phyloP scores from a whole-genome alignment of 2,329 filamentous ascomycete species.

The Trichophyton verrucosum region DNA sequence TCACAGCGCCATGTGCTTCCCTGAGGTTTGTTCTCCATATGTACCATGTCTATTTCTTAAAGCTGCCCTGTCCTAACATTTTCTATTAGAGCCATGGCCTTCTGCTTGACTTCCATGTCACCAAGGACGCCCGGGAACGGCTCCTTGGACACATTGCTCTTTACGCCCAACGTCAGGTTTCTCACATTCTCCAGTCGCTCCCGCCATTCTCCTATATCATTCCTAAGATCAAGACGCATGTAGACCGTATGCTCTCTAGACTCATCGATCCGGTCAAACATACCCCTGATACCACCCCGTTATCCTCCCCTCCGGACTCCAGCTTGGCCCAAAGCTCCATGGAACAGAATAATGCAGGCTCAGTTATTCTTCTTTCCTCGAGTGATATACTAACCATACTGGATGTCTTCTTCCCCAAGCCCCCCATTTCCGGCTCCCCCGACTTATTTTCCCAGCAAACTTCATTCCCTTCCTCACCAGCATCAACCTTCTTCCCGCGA shows the following conservation, averaged over 20 bases:
- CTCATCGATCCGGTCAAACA: conserved; percentile 3
- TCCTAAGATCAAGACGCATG: conserved; percentile 23
- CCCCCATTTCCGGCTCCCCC: conserved; percentile 11
- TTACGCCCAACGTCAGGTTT: conserved; percentile 64
- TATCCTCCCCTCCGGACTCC: background rate
- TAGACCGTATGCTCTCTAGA: conserved; percentile 28
- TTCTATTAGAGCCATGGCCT: conserved; percentile 42
- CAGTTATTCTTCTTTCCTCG: conserved; percentile 38
- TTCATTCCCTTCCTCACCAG: conserved; percentile 19
- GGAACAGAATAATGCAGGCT: background rate
- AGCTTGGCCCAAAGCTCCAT: conserved; percentile 3
- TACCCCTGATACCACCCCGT: background rate
- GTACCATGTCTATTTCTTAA: too few relatives aligned
- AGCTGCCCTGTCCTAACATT: background rate
- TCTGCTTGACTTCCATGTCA: conserved; percentile 83
- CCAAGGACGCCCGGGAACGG: conserved; percentile 74
- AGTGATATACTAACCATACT: conserved; percentile 69
- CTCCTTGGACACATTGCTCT: conserved; percentile 62
- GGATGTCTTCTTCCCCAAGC: conserved; percentile 62
- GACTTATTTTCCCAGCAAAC: conserved; percentile 17
- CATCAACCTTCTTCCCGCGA: conserved; percentile 15
- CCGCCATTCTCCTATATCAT: conserved; percentile 27
- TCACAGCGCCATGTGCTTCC: conserved; percentile 70
- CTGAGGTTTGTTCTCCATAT: conserved; percentile 50
- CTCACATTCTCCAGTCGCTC: conserved; percentile 60